These are phyloP conservation scores for Curvularia verruculosa DNA, from an alignment of 2,329 filamentous ascomycete species.

Conservation along the genomic window DNA sequence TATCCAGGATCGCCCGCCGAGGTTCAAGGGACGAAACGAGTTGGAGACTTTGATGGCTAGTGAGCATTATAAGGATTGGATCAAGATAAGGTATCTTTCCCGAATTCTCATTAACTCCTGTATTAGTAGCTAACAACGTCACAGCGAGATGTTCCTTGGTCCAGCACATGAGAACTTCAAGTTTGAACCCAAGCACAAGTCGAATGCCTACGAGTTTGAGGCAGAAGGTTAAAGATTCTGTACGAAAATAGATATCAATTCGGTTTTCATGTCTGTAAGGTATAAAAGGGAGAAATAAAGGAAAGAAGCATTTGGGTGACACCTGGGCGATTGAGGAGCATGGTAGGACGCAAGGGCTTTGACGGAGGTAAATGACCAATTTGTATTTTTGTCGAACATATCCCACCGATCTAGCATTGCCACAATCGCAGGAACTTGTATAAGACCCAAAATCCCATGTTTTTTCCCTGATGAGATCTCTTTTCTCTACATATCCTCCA, in stretches of 20 bases:
- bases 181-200: constrained; percentile 98
- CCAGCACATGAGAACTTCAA: constrained; percentile 88
- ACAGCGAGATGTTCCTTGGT: constrained; percentile 95
- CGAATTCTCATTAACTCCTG: no score
- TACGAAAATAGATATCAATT: not conserved
- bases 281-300: not conserved
- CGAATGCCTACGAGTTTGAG: constrained; percentile 85
- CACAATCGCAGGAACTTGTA: not conserved
- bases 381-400: not conserved
- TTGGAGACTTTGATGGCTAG: constrained; percentile 92
- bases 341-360: not conserved
- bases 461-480: not conserved
- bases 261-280: not conserved
- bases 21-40: constrained; percentile 83
- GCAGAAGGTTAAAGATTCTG: constrained; percentile 40
- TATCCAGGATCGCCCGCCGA: constrained; percentile 87
- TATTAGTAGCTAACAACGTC: constrained; percentile 18
- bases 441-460: not conserved
- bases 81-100: constrained; percentile 85
- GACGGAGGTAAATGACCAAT: not conserved
- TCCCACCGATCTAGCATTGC: not conserved
- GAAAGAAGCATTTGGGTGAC: not conserved
- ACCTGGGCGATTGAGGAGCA: not conserved
- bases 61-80: constrained; percentile 94
- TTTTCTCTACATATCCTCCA: not conserved